Conservation (phyloP, 1,139 yeast genomes). For the Pichiaceae sp. region DNA sequence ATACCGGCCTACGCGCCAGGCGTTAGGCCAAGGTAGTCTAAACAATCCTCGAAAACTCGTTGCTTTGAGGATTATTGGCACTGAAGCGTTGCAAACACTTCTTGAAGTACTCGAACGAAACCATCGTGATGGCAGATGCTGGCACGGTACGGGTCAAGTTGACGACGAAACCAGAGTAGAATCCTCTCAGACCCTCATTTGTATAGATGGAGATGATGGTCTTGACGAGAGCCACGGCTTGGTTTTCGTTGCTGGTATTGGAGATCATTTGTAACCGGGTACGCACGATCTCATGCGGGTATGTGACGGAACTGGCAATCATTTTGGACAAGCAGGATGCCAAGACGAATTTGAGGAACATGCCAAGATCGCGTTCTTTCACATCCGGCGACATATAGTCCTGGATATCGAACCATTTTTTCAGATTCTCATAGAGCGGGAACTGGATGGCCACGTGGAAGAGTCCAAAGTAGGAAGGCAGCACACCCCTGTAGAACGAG, state of each 20-base stretch:
- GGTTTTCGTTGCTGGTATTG: conserved; percentile 11
- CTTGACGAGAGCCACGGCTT: conserved; percentile 28
- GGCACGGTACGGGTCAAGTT: conserved; percentile 90
- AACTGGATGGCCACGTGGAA: conserved; percentile 95
- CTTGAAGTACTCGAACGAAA: conserved; percentile 85
- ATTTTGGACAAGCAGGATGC: conserved; percentile 83
- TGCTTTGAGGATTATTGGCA: not conserved
- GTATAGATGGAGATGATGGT: conserved; percentile 46
- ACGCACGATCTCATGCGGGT: conserved; percentile 93
- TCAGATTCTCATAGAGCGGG: conserved; percentile 87
- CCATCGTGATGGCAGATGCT: conserved; percentile 87
- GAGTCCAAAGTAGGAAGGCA: conserved; percentile 85
- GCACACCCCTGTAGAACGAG: conserved; percentile 85
- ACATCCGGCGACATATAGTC: conserved; percentile 15
- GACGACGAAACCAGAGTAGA: conserved; percentile 83
- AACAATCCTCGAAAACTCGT: too few species aligned
- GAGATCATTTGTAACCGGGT: conserved; percentile 71
- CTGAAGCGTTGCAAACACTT: conserved; percentile 34
- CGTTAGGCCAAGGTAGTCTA: too few species aligned
- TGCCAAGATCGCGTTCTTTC: conserved; percentile 11
- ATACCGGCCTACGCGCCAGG: too few species aligned
- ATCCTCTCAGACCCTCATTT: conserved; percentile 74
- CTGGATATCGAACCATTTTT: conserved; percentile 34
- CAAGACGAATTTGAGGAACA: conserved; percentile 41
- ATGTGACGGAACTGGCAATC: conserved; percentile 82